A percentile compares a stretch with the other conserved stretches of the same genome.
phyloP scores from a whole-genome alignment of 179 eudicot species.

The Sideroxylon spinosum region DNA sequence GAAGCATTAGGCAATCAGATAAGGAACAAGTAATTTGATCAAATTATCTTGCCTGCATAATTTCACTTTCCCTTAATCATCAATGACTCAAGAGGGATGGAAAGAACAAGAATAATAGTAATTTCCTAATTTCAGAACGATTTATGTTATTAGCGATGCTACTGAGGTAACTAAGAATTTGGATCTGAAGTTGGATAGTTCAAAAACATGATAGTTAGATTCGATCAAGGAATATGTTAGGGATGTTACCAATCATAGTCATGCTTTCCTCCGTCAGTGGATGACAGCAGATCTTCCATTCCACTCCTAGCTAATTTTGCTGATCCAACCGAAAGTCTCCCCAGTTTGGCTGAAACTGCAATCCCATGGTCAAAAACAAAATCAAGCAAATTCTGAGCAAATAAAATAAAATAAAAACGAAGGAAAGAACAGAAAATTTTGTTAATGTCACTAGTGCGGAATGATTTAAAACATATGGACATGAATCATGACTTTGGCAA shows the following conservation, averaged over 20 bases:
- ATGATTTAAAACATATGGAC: background rate
- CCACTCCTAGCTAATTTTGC: conserved; percentile 52
- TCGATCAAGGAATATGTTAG: background rate
- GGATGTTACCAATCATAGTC: conserved; percentile 79
- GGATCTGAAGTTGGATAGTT: background rate
- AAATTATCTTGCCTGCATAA: background rate
- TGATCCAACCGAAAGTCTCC: conserved; percentile 73
- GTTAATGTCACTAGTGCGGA: background rate
- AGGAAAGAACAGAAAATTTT: background rate
- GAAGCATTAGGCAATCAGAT: background rate
- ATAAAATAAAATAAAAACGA: background rate
- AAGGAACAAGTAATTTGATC: background rate
- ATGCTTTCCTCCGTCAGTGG: conserved; percentile 75
- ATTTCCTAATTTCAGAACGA: background rate
- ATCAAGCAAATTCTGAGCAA: background rate
- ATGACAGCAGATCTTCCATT: conserved; percentile 66
- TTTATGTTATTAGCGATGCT: conserved; percentile 7
- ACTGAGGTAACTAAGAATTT: conserved; percentile 1
- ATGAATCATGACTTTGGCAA: background rate
- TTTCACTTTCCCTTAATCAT: background rate
- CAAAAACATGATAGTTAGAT: background rate
- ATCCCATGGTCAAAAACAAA: conserved; percentile 7
- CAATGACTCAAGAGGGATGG: background rate
- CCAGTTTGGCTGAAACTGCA: conserved; percentile 59
- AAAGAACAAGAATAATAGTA: background rate